Evolutionary conservation across 2,329 filamentous ascomycete genomes (phyloP).

Genomic region (Blastomyces silverae): DNA sequence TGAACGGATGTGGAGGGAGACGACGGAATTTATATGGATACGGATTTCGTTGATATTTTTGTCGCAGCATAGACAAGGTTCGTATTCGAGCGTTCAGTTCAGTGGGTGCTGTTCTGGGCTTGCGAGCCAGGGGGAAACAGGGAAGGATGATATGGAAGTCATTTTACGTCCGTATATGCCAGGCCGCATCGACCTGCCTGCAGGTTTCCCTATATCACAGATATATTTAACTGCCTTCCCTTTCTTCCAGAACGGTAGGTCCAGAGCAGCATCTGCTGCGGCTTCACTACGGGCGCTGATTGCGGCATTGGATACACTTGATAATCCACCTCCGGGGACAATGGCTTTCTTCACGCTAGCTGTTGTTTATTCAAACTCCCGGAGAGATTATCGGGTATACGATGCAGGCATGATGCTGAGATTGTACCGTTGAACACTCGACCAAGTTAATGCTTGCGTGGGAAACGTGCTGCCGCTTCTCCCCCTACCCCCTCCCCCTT

Average conservation of each 20-base stretch:
- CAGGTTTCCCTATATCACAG: too few relatives aligned
- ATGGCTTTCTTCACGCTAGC: constrained; percentile 15
- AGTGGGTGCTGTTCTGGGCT: constrained; percentile 20
- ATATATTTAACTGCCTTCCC: constrained; percentile 14
- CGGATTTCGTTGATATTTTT: background rate
- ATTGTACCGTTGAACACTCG: constrained; percentile 90
- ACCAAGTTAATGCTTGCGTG: constrained; percentile 99
- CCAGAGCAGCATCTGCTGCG: constrained; percentile 27
- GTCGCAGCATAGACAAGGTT: constrained; percentile 23
- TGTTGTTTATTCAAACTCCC: constrained; percentile 2
- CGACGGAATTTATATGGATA: background rate
- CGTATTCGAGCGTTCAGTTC: constrained; percentile 26
- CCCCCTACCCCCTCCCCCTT: constrained; percentile 37
- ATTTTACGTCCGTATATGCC: background rate
- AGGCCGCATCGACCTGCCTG: background rate
- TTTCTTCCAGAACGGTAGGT: constrained; percentile 15
- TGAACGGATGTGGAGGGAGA: background rate
- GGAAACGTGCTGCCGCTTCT: constrained; percentile 90
- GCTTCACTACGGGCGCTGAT: constrained; percentile 82
- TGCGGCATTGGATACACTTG: constrained; percentile 35
- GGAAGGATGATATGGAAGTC: constrained; percentile 1
- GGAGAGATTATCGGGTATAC: constrained; percentile 27
- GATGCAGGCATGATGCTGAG: constrained; percentile 64
- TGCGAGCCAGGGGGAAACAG: background rate
- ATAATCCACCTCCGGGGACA: constrained; percentile 48